Percentiles rank a stretch among this genome's conserved stretches.
phyloP scores from a whole-genome alignment of 1,284 basidiomycete genomes.

The Trichosporon ovoides region DNA sequence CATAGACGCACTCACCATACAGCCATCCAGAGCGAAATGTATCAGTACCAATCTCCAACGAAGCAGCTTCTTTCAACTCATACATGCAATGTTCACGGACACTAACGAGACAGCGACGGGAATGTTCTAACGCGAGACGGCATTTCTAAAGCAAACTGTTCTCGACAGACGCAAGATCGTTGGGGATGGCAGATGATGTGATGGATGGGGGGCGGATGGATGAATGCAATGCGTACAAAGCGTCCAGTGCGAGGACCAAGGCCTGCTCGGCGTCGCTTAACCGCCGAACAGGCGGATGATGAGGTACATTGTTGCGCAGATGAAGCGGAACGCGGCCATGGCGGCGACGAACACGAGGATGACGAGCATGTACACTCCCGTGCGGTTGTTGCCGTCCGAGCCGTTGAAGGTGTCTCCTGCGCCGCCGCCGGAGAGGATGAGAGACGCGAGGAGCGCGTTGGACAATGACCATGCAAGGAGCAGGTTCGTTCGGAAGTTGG shows the following conservation, averaged over 20 bases:
- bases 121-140: neutral
- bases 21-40: neutral
- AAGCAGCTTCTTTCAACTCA: neutral
- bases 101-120: neutral
- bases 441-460: slow-evolving; percentile 73
- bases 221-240: neutral
- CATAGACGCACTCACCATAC: neutral
- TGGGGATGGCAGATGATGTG: neutral
- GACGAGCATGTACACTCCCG: slow-evolving; percentile 50
- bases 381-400: slow-evolving; percentile 50
- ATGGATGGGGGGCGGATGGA: neutral
- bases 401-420: slow-evolving; percentile 61
- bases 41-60: neutral
- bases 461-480: slow-evolving; percentile 42
- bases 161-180: too few relatives aligned
- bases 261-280: too few relatives aligned
- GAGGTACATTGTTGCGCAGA: slow-evolving; percentile 62
- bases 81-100: slow-evolving; percentile 1
- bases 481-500: slow-evolving; percentile 69
- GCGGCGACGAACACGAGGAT: slow-evolving; percentile 49
- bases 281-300: slow-evolving; percentile 60
- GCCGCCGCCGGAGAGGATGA: slow-evolving; percentile 67
- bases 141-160: neutral
- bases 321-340: slow-evolving; percentile 53
- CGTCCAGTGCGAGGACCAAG: too few relatives aligned